Evolutionary conservation across 768 basidiomycete species (phyloP).

Genomic region (Pulveroboletus frians): DNA sequence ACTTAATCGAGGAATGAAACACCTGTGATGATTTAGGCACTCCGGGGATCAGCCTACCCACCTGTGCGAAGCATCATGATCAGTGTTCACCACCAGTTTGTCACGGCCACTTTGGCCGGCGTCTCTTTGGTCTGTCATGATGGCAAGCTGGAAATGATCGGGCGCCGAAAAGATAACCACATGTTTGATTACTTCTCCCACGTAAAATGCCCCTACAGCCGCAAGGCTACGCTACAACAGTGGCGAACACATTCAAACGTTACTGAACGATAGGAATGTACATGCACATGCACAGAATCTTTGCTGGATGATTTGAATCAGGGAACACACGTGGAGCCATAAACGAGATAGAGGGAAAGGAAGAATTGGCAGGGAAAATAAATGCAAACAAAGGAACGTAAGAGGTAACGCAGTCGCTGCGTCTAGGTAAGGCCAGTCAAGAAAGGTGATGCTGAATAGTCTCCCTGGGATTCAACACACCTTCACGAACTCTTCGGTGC

Average conservation of each 20-base stretch:
- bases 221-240: slow-evolving; percentile 22
- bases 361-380: slow-evolving; percentile 9
- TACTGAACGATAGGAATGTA: slow-evolving; percentile 24
- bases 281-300: slow-evolving; percentile 23
- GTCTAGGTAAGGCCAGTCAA: background rate
- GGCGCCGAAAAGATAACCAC: background rate
- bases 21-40: background rate
- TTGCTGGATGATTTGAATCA: slow-evolving; percentile 19
- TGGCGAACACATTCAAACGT: slow-evolving; percentile 26
- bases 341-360: slow-evolving; percentile 6
- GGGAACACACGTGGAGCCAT: slow-evolving; percentile 7
- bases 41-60: slow-evolving; percentile 1
- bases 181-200: slow-evolving; percentile 6
- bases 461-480: slow-evolving; percentile 4
- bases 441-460: background rate
- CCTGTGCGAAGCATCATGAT: slow-evolving; percentile 6
- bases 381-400: slow-evolving; percentile 17
- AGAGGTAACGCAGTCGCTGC: background rate
- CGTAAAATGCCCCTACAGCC: slow-evolving; percentile 10
- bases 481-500: slow-evolving; percentile 57
- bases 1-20: background rate
- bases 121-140: background rate
- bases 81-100: background rate
- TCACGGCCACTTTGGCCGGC: slow-evolving; percentile 8
- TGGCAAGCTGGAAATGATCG: background rate